Base-by-base conservation (phyloP, 1,284 basidiomycete species). In the Puccinia coronata region DNA sequence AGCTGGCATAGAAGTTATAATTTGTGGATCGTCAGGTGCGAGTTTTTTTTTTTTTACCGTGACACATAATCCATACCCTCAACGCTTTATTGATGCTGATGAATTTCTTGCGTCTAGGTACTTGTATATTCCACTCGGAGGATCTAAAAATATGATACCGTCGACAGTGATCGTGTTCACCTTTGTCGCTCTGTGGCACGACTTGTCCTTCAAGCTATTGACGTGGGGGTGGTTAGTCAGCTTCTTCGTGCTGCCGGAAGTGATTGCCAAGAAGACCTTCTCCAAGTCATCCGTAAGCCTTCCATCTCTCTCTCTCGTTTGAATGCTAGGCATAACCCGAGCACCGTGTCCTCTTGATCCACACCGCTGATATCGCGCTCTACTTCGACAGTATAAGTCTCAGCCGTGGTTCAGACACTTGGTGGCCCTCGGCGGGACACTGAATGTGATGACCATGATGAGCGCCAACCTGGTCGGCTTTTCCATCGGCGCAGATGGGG, bases 151-250 rank as follows among this genome's bases (percentile, higher is more conserved):
- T 83, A 87, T 90, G 2, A 85, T 92, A 0, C 82, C 92, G 25
- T 91, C 95, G 28, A 94, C 91, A 0, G 83, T 92, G 8, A 87
- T 97, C 25, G 91, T 98, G 41, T 99, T 99, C 88, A 93, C 96
- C 0, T 99, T 99, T 85, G 96, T 98, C n/a, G 97, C 97, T 0
- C 88, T 99, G 20, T 99, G 97, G 97, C 96, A 99, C 85, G 96
- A 98, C 85, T 88, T 99, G 0, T 92, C 92, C 0, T 92, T 97
- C 86, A 90, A 90, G 69, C 89, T 99, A 8, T 88, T 99, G 0
- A 91, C 94, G 0, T 99, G 97, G 97, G 96, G 96, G 0, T 99
- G 96, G 96, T 91, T 98, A 14, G 90, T 97, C 78, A 93, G 91
- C 83, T 84, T 97, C 59, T 98, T 99, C 86, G 91, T 99, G 81